Evolutionary conservation across 2,329 filamentous ascomycete species (phyloP), one percentile per base, ranked within the genome.

Genomic region (Penicillium sp.): DNA sequence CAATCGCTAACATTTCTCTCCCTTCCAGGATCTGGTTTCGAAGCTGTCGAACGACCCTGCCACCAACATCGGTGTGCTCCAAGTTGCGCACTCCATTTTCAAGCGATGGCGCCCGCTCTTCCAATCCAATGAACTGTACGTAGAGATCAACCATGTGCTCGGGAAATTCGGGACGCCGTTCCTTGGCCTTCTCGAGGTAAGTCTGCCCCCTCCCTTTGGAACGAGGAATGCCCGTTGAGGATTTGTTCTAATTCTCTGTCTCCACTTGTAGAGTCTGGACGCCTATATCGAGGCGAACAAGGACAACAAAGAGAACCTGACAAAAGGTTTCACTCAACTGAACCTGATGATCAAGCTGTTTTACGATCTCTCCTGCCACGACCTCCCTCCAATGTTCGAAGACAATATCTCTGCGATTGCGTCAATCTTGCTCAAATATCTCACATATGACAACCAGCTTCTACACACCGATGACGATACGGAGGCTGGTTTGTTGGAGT

Each of bases 71-170:
- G 94, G 93, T 56, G 93, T 98, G 14, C 77, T 98, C 50, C 89
- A 95, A 71, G 93, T 98, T 36, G 94, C 94, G 58, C 93, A 98
- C 72, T 97, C 93, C 40, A 97, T 98, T 60, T 98, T 97, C 73
- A 87, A 86, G 67, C 79, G 93, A 68, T 98, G 93, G 93, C 81
- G 93, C 55, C 94, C 93, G 7, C 77, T 98, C 32, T 96, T 95
- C 73, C 83, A 87, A 51, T 95, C 90, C 35, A 89, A 98, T 69
- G 89, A 87, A 41, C 81, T 98, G 9, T 98, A 89, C 69, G 86
- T 82, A 28, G 93, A 98, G 72, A 94, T 98, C 74, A 93, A 95
- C 69, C 93, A 98, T 73, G 94, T 98, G 46, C 79, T 98, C 42
- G 74, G 75, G 50, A 89, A 84, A 47, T 97, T 98, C 68, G 87